Evolutionary conservation across 106 monocot species (phyloP).

Genomic region (Alisma plantagoaquatica): DNA sequence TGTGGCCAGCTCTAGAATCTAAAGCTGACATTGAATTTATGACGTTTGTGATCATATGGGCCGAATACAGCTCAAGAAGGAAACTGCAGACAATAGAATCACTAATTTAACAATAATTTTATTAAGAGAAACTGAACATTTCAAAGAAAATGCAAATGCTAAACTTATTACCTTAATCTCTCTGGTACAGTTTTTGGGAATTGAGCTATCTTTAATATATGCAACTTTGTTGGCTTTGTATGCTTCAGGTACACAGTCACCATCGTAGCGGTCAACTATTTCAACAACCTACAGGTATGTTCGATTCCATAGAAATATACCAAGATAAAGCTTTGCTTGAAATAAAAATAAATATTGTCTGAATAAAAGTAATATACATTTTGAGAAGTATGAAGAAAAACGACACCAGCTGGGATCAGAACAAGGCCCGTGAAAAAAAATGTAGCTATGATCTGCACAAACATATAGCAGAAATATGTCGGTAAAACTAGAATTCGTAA

Average conservation of each 20-base stretch:
- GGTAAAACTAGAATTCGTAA: neutral
- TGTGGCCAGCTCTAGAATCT: too few relatives aligned
- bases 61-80: too few relatives aligned
- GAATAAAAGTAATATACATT: slow-evolving; percentile 24
- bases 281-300: slow-evolving; percentile 48
- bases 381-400: slow-evolving; percentile 56
- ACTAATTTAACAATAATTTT: too few relatives aligned
- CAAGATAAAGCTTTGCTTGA: neutral
- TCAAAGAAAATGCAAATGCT: too few relatives aligned
- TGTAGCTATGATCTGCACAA: slow-evolving; percentile 56
- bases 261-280: slow-evolving; percentile 68
- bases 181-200: slow-evolving; percentile 77
- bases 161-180: slow-evolving; percentile 56
- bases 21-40: too few relatives aligned
- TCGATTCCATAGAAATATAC: neutral
- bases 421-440: slow-evolving; percentile 61
- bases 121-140: too few relatives aligned
- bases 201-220: slow-evolving; percentile 73
- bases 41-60: too few relatives aligned
- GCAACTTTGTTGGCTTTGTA: slow-evolving; percentile 68
- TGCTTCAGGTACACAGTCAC: slow-evolving; percentile 63
- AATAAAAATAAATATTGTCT: neutral
- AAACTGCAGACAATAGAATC: too few relatives aligned
- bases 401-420: slow-evolving; percentile 60
- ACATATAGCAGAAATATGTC: neutral